Evolutionary conservation across 1,284 basidiomycete genomes (phyloP).

Genomic region (Cutaneotrichosporon spelunceum): DNA sequence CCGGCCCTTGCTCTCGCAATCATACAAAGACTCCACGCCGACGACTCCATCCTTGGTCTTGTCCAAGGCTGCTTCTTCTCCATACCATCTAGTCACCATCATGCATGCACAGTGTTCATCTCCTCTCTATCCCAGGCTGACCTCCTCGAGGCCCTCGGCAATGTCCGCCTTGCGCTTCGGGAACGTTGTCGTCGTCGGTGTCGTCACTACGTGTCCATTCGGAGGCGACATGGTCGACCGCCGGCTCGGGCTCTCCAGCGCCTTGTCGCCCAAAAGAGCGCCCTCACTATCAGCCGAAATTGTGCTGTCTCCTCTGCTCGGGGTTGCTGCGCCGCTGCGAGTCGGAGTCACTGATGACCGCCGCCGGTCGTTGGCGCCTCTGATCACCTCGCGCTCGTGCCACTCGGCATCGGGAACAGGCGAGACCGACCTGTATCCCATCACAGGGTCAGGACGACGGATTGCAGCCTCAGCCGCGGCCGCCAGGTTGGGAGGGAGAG

Average conservation of each 20-base stretch:
- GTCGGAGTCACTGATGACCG: conserved; percentile 4
- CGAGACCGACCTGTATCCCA: conserved; percentile 17
- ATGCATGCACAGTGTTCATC: background rate
- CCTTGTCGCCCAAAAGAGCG: conserved; percentile 25
- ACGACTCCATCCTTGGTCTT: too few species aligned
- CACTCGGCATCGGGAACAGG: background rate
- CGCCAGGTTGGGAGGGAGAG: background rate
- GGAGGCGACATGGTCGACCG: background rate
- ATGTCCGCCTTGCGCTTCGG: conserved; percentile 3
- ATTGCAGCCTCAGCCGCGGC: conserved; percentile 20
- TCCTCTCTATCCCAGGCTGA: conserved; percentile 6
- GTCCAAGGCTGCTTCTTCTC: too few species aligned
- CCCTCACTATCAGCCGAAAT: conserved; percentile 31
- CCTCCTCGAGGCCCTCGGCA: conserved; percentile 16
- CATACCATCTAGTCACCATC: background rate
- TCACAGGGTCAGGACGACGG: conserved; percentile 33
- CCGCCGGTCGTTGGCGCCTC: conserved; percentile 14
- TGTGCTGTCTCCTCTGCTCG: conserved; percentile 14
- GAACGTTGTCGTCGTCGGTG: background rate
- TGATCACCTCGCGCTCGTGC: conserved; percentile 15
- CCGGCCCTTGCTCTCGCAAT: too few species aligned
- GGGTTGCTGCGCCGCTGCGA: background rate
- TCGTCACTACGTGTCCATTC: background rate
- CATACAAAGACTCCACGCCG: too few species aligned
- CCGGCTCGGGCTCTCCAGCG: background rate